Conservation (phyloP, 2,329 filamentous ascomycete species). For the Botrytis byssoidea region DNA sequence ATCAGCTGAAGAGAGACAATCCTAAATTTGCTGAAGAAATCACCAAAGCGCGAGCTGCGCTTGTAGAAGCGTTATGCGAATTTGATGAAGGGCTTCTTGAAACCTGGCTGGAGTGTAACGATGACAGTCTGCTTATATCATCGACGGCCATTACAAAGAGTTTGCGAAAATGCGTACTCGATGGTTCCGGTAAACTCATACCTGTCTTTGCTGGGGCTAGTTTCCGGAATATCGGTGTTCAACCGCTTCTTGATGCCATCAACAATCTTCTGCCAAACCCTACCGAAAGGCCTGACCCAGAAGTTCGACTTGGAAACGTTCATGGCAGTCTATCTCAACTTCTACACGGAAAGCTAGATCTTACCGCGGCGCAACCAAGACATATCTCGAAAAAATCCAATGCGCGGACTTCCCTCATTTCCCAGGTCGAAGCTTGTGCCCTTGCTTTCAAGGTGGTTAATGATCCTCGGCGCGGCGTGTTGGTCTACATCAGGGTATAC, state of each 20-base stretch:
- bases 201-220: constrained; percentile 91
- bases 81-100: constrained; percentile 86
- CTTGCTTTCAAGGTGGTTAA: constrained; percentile 91
- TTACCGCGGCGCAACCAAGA: constrained; percentile 39
- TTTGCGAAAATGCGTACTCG: constrained; percentile 69
- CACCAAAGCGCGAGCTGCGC: constrained; percentile 68
- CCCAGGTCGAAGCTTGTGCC: constrained; percentile 61
- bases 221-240: constrained; percentile 90
- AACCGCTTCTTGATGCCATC: constrained; percentile 85
- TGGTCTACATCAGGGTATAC: constrained; percentile 92
- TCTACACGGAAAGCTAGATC: constrained; percentile 46
- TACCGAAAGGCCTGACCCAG: constrained; percentile 72
- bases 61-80: constrained; percentile 83
- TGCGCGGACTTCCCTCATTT: constrained; percentile 43
- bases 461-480: constrained; percentile 78
- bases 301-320: constrained; percentile 64
- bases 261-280: constrained; percentile 85
- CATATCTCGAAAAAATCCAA: constrained; percentile 42
- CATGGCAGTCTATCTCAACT: constrained; percentile 54
- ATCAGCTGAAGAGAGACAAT: constrained; percentile 52
- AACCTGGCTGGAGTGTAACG: constrained; percentile 73
- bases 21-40: constrained; percentile 61
- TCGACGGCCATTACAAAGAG: constrained; percentile 66
- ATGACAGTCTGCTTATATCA: constrained; percentile 68
- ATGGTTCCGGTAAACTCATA: constrained; percentile 68